A percentile compares a stretch with the other conserved stretches of the same genome.
phyloP scores from a whole-genome alignment of 2,329 filamentous ascomycete species.

The Botryosphaeria agaves region DNA sequence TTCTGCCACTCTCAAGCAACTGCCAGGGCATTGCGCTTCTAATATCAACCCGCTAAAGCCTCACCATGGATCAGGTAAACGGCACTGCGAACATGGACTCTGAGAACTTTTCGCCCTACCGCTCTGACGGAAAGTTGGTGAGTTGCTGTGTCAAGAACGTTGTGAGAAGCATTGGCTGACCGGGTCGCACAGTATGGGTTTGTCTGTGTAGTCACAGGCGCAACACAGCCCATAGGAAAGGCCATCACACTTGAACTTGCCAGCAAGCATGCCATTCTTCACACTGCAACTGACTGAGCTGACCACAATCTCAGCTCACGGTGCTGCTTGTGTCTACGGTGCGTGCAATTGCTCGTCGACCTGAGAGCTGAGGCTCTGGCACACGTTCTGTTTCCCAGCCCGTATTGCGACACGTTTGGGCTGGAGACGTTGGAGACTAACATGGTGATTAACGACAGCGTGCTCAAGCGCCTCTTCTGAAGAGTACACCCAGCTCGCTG shows the following conservation, averaged over 20 bases:
- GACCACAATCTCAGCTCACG: constrained; percentile 30
- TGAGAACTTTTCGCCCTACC: constrained; percentile 39
- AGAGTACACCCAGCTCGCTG: constrained; percentile 24
- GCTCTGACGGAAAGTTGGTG: constrained; percentile 39
- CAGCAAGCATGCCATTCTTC: constrained; percentile 23
- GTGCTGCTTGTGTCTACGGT: constrained; percentile 46
- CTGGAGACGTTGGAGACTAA: no score
- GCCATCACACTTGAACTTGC: constrained; percentile 44
- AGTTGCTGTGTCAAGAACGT: constrained; percentile 8
- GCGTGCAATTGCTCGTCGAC: constrained; percentile 6
- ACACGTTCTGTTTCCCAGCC: no score
- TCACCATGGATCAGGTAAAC: no score
- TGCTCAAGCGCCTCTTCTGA: constrained; percentile 29
- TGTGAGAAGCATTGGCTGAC: neutral
- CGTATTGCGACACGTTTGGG: neutral
- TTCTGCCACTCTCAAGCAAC: no score
- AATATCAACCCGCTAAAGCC: no score
- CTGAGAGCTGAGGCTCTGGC: neutral
- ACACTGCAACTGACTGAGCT: no score
- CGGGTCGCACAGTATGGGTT: constrained; percentile 35
- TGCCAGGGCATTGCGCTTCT: no score
- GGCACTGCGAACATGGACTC: constrained; percentile 19
- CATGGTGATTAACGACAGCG: no score
- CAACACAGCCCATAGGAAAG: constrained; percentile 40
- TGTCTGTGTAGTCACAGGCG: constrained; percentile 46